Evolutionary conservation across 1,284 basidiomycete genomes (phyloP), one percentile per base, ranked within the genome.

Genomic region (Porphyrellus sp.): DNA sequence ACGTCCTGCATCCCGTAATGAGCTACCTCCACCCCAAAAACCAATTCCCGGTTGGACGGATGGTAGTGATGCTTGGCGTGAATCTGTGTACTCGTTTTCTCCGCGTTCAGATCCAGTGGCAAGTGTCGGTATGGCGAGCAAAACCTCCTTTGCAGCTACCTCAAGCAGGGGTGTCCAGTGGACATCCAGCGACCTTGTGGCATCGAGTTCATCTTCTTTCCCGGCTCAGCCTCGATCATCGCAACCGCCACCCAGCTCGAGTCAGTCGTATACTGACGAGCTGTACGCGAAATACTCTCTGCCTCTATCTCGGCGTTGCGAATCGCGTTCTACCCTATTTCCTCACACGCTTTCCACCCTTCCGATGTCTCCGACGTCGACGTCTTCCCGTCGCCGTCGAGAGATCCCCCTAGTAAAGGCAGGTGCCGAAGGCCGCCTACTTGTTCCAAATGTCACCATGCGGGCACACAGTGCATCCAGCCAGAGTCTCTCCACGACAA

Each of bases 41-140:
- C 70, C 63, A 46, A 77, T 86, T 28, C 81, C 82, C 0, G 85
- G 85, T 8, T 87, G 86, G 85, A 85, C 78, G 3, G 85, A 87
- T 56, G 80, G 83, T 42, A 77, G 75, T 20, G 72, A 81, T 50
- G 80, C 79, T 0, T 87, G 85, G 85, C 78, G 85, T 21, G 72
- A 80, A 1, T 73, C 73, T 9, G 76, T 85, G 4, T 87, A 87
- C 67, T 69, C 66, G 8, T 70, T 76, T 49, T 63, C 74, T 6
- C 63, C 70, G 3, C 72, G 72, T 5, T 62, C 62, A 51, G 64
- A 70, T 37, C 56, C 63, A 44, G 57, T 63, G 27, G 52, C 57
- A 28, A 56, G 56, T 13, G 60, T 62, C 46, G 57, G 63, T 11
- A 47, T 37, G 9, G 31, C 57, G 12, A 55, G 55, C n/a, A 71